Evolutionary conservation across 441 rosid species (phyloP).

Genomic region (Omphalea diandra): DNA sequence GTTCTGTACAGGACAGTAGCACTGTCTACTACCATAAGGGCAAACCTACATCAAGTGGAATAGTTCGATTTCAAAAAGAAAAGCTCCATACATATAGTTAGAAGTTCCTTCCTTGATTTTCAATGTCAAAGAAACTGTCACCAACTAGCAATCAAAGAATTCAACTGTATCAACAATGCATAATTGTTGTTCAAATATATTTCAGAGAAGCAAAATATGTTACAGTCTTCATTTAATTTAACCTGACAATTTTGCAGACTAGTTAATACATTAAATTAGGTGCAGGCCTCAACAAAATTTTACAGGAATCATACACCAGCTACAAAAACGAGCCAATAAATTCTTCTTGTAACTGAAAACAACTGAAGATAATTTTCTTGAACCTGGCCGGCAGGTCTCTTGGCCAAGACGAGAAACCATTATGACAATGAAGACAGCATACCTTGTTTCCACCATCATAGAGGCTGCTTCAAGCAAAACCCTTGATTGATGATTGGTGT

Average conservation of each 20-base stretch:
- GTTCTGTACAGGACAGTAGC: constrained; percentile 95
- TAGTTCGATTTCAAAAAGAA: background rate
- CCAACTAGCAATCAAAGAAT: background rate
- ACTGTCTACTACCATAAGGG: constrained; percentile 93
- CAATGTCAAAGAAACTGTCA: background rate
- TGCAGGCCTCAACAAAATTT: background rate
- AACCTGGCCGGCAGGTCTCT: background rate
- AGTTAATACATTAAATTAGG: background rate
- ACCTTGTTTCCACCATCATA: constrained; percentile 99
- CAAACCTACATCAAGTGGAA: constrained; percentile 51
- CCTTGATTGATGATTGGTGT: constrained; percentile 94
- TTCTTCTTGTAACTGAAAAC: background rate
- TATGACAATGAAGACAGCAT: background rate
- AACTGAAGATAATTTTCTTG: background rate
- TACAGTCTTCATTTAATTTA: background rate
- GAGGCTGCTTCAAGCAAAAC: constrained; percentile 99
- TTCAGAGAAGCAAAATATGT: background rate
- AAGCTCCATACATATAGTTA: background rate
- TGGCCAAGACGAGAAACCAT: constrained; percentile 5
- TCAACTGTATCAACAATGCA: background rate
- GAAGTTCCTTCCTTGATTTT: background rate
- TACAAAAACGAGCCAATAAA: background rate
- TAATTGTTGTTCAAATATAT: background rate
- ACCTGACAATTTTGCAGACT: background rate
- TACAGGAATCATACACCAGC: background rate